Base-by-base conservation (phyloP, 140 eudicot genomes). In the Stevia rebaudiana region DNA sequence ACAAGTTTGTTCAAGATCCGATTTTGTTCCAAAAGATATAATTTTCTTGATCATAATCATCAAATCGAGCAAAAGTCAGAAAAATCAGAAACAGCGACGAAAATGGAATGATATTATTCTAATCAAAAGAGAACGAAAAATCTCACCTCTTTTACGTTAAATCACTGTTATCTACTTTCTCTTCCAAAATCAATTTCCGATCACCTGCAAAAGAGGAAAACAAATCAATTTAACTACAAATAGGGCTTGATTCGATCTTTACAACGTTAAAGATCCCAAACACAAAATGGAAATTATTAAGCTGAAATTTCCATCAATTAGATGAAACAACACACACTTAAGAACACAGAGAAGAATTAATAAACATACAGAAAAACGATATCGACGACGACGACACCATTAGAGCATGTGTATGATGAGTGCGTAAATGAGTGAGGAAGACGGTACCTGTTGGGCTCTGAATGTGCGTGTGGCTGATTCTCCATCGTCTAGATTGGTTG, bases 361-460 rank as follows among this genome's bases (percentile, higher is more conserved):
- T 24, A 30, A 25, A 22, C 6, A 68, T 8, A 33, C 8, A 36
- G 44, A 21, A 1, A 4, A 36, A 16, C 35, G 67, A 69, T 33
- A 43, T 28, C 33, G 33, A 60, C 41, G 52, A 59, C 61, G 75
- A 59, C 61, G 75, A 58, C 52, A 48, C 60, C 75, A 70, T 59
- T 68, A 18, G 74, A 47, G 61, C 52, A 22, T 59, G 75, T 59
- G 43, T 68, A 8, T 68, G 56, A 31, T 56, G 66, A 41, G 39
- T 65, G 39, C 3, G 40, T 50, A 49, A 47, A 33, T 65, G 70
- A 65, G 40, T 44, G 57, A 44, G 5, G 4, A 30, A 22, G 59
- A n/a, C n/a, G n/a, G n/a, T n/a, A 6, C 10, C 16, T 16, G 4
- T 25, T 54, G 40, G 12, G 15, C 16, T n/a, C 25, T 54, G 42